phyloP scores from a whole-genome alignment of 768 basidiomycete genomes.

The Mycena crocata region DNA sequence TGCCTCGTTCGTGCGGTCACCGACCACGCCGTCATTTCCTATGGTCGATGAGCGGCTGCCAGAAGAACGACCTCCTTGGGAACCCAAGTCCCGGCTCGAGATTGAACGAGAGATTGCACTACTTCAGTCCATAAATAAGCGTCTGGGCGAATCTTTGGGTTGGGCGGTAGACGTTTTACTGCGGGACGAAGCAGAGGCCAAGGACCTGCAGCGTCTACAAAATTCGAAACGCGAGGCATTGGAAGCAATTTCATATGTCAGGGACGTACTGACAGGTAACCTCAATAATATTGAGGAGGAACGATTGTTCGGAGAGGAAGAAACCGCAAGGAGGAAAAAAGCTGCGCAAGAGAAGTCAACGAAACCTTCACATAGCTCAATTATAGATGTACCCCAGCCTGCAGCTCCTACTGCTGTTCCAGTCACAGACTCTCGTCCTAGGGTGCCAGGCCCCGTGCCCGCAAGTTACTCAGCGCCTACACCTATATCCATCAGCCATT shows the following conservation, averaged over 20 bases:
- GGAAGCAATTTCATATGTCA: slow-evolving; percentile 81
- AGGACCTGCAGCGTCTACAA: slow-evolving; percentile 53
- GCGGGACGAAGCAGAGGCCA: slow-evolving; percentile 61
- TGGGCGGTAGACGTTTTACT: slow-evolving; percentile 82
- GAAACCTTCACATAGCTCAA: slow-evolving; percentile 3
- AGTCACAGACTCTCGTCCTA: slow-evolving; percentile 50
- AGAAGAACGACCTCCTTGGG: slow-evolving; percentile 75
- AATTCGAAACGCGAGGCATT: slow-evolving; percentile 71
- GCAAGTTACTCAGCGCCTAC: background rate
- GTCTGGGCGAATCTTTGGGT: slow-evolving; percentile 74
- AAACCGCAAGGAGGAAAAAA: slow-evolving; percentile 41
- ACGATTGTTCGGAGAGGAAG: slow-evolving; percentile 68
- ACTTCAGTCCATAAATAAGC: slow-evolving; percentile 67
- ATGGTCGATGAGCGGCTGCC: slow-evolving; percentile 68
- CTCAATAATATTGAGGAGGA: slow-evolving; percentile 71
- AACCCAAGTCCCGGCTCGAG: slow-evolving; percentile 75
- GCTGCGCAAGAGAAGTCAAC: slow-evolving; percentile 26
- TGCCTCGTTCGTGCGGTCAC: slow-evolving; percentile 71
- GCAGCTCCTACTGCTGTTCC: slow-evolving; percentile 47
- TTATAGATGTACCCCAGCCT: slow-evolving; percentile 46
- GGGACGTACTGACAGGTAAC: slow-evolving; percentile 75
- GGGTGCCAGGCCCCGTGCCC: background rate
- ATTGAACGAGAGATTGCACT: slow-evolving; percentile 72
- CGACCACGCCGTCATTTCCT: slow-evolving; percentile 68
- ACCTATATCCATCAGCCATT: slow-evolving; percentile 14